Conservation (phyloP, 2,329 filamentous ascomycete genomes). For the Apiospora marii region DNA sequence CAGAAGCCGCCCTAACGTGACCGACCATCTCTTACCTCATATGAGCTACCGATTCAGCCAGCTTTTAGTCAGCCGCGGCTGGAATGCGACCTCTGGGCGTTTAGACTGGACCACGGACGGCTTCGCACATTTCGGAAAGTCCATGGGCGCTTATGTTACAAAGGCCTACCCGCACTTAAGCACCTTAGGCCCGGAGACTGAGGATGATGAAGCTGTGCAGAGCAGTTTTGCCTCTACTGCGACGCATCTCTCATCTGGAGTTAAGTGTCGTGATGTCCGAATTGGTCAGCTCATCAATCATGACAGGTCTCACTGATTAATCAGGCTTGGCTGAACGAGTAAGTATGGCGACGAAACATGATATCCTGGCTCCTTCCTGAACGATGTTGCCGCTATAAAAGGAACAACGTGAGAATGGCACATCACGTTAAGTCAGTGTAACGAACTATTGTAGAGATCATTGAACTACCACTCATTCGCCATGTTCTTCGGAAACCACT, state of each 20-base stretch:
- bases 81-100: not conserved
- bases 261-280: not conserved
- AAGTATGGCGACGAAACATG: no score
- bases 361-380: not conserved
- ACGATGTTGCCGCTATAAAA: not conserved
- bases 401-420: not conserved
- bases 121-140: slow-evolving; percentile 5
- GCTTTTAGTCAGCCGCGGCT: not conserved
- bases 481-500: slow-evolving; percentile 31
- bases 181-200: not conserved
- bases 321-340: not conserved
- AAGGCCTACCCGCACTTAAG: not conserved
- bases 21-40: not conserved
- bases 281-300: not conserved
- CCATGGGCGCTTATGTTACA: not conserved
- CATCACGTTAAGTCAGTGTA: not conserved
- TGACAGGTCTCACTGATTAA: not conserved
- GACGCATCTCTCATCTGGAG: not conserved
- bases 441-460: not conserved
- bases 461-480: not conserved
- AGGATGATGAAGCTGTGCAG: no score
- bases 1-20: not conserved
- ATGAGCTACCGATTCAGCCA: not conserved
- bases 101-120: not conserved
- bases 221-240: not conserved